Evolutionary conservation across 2,329 filamentous ascomycete species (phyloP), one percentile per base, ranked within the genome.

Genomic region (Colletotrichum noveboracense): DNA sequence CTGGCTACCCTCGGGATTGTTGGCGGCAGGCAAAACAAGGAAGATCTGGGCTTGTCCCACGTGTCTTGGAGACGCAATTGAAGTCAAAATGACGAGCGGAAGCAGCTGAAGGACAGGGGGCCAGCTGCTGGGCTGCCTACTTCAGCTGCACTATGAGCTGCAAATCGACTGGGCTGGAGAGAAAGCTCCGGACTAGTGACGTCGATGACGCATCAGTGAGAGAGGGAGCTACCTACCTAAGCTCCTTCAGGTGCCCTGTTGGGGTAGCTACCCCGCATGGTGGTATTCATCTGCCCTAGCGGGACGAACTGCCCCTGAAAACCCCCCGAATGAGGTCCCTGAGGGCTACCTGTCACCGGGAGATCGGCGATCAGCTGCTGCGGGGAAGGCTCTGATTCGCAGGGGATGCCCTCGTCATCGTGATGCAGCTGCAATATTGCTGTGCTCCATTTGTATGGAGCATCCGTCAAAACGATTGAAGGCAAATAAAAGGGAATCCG

Each of bases 121-220:
- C 18, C 26, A 21, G 28, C 16, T 62, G 30, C 14, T 62, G 16
- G 30, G 9, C 14, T 24, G 30, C 30, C 18, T 32, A 61, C 28
- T 8, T 14, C 12, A 32, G 18, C 8, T n/a, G 21, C 10, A 10
- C 8, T 7, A 10, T 1, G 18, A 30, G 67, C 36, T 48, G 36
- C 18, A 62, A 28, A 55, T 21, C 13, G 61, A 36, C 66, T 16
- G 56, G 38, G 28, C 64, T 64, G 74, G 76, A 75, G 52, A 26
- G 65, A 65, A 71, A 71, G 56, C 70, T 77, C 76, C 74, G 70
- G 38, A 4, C 30, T 34, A 34, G 71, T 72, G 76, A 77, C 76
- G 73, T 77, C 76, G 36, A 73, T 61, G 70, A 48, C 60, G 56
- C 26, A 52, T 28, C 38, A 18, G 26, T 14, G 38, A 26, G 36